Base-by-base conservation (phyloP, 1,139 yeast genomes). In the Yamadazyma buinensis region DNA sequence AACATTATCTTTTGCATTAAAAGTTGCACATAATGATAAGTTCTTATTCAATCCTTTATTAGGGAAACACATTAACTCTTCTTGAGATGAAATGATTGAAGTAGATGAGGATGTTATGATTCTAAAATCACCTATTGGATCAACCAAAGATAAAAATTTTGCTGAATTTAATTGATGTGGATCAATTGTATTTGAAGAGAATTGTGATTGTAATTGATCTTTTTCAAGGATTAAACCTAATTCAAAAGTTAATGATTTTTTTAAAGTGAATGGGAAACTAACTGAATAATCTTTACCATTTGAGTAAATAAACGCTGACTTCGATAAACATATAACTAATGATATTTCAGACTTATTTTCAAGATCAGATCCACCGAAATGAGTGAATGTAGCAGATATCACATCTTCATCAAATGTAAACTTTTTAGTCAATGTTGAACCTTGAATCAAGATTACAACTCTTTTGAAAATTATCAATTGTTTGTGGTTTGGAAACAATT, bases 111-210 rank as follows among this genome's bases (percentile, higher is more conserved):
- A 77, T 0, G 80, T 75, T 3, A 85, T 75, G 5, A 75, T 61
- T 2, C 90, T 81, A 33, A 82, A 64, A 15, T 84, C 90, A 4
- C 76, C 76, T 31, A 81, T 61, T 1, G 95, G 90, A 47, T 83
- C 90, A 1, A 75, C 70, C 43, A 85, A 57, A 0, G 87, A 72
- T 40, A 83, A 61, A 46, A 84, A 78, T 33, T 72, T 67, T 4
- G 77, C 62, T 47, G 56, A 40, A 32, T 47, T 52, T 30, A 50
- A 43, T 33, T 49, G 61, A 23, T 48, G 64, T 14, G 54, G 53
- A 40, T 49, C 53, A 7, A 42, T 27, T 19, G 43, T 43, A 19
- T 39, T 41, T 20, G 8, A 35, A 26, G 23, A 24, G 5, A 17
- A n/a, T 4, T 7, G 13, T 10, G 15, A 35, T 28, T 1, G 36